Evolutionary conservation across 352 stramenopile genomes (phyloP).

Genomic region (Globisporangium radiosum): DNA sequence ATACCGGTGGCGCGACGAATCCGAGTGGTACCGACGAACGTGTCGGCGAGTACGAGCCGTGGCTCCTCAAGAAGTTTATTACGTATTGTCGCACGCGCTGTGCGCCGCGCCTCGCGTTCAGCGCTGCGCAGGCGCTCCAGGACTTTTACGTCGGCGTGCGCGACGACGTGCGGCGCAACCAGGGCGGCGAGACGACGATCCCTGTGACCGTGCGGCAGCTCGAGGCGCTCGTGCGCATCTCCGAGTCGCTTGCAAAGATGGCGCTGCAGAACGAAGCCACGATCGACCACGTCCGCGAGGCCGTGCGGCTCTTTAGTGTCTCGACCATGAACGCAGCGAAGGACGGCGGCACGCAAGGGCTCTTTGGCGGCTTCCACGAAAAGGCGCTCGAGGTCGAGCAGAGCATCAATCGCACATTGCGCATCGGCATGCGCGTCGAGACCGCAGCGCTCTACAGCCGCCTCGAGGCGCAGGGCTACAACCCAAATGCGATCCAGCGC

Average conservation of each 20-base stretch:
- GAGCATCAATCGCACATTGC: constrained; percentile 77
- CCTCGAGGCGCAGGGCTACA: constrained; percentile 77
- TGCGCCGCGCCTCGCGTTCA: constrained; percentile 87
- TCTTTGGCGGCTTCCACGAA: constrained; percentile 77
- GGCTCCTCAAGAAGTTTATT: constrained; percentile 82
- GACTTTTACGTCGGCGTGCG: constrained; percentile 98
- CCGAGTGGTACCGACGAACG: no score
- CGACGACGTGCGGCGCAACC: constrained; percentile 95
- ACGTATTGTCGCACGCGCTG: constrained; percentile 96
- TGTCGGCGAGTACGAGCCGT: constrained; percentile 17
- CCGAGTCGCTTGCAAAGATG: constrained; percentile 93
- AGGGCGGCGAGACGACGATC: constrained; percentile 90
- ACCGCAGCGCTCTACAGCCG: constrained; percentile 74
- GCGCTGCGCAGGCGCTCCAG: constrained; percentile 89
- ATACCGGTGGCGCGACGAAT: constrained; percentile 35
- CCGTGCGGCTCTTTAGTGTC: constrained; percentile 95
- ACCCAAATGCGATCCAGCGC: constrained; percentile 81
- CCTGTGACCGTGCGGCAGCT: constrained; percentile 98
- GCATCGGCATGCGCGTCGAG: constrained; percentile 73
- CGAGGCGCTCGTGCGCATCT: constrained; percentile 97
- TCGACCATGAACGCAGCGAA: constrained; percentile 98
- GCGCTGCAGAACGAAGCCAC: constrained; percentile 92
- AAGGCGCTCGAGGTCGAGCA: constrained; percentile 80
- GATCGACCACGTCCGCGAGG: constrained; percentile 92
- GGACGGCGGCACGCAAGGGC: constrained; percentile 78